Conservation (phyloP, 148 eudicot species). For the Polygonum aviculare region DNA sequence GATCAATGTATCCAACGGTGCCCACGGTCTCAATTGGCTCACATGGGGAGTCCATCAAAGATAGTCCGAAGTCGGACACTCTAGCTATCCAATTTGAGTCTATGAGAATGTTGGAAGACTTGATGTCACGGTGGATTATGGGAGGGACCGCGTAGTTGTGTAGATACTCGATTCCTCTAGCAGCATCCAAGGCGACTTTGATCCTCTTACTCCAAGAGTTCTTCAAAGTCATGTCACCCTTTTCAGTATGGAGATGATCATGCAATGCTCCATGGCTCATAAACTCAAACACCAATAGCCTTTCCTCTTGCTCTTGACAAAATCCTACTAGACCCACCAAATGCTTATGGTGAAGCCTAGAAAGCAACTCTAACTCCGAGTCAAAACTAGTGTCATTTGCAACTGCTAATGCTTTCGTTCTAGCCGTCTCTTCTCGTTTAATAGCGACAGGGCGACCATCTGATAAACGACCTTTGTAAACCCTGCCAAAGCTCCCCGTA, state of each 20-base stretch:
- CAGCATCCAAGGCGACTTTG: conserved; percentile 51
- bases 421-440: conserved; percentile 40
- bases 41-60: conserved; percentile 25
- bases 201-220: conserved; percentile 53
- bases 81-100: conserved; percentile 48
- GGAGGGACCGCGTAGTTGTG: conserved; percentile 63
- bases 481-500: conserved; percentile 52
- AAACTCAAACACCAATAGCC: conserved; percentile 49
- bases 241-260: conserved; percentile 32
- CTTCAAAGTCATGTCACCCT: conserved; percentile 18
- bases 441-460: conserved; percentile 56
- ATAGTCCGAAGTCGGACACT: conserved; percentile 54
- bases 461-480: conserved; percentile 33
- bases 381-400: conserved; percentile 18
- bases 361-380: conserved; percentile 25
- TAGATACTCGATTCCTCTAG: conserved; percentile 59
- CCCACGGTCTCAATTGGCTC: conserved; percentile 41
- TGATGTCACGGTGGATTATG: conserved; percentile 56
- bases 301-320: conserved; percentile 44
- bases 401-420: neutral
- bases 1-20: conserved; percentile 61
- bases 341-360: conserved; percentile 57
- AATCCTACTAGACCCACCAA: conserved; percentile 57
- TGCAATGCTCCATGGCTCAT: conserved; percentile 46
- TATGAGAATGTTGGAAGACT: conserved; percentile 53